phyloP scores from a whole-genome alignment of 495 filamentous ascomycete species.

The Aspergillus bertholletiae region DNA sequence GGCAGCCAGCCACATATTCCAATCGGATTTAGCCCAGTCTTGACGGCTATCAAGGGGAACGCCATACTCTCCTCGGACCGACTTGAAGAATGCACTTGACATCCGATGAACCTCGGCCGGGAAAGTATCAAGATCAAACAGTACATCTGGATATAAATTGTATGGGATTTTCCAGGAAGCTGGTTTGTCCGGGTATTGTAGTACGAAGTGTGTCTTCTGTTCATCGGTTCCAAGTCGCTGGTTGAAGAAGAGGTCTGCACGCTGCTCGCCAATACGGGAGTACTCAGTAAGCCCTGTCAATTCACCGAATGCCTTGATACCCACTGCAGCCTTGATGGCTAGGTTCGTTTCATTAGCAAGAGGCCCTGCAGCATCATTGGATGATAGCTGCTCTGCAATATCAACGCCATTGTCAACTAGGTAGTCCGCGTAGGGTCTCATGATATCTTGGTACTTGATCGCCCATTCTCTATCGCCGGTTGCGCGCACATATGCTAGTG shows the following conservation, averaged over 20 bases:
- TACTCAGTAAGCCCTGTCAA: conserved; percentile 37
- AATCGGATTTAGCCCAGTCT: conserved; percentile 49
- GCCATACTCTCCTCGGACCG: conserved; percentile 38
- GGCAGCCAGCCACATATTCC: conserved; percentile 46
- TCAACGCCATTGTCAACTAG: conserved; percentile 47
- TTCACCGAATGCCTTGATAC: conserved; percentile 46
- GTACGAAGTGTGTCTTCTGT: conserved; percentile 40
- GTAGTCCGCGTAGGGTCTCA: conserved; percentile 49
- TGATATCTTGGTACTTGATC: conserved; percentile 27
- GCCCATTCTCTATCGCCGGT: conserved; percentile 38
- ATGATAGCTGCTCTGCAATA: conserved; percentile 48
- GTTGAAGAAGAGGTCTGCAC: conserved; percentile 38
- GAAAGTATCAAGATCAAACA: conserved; percentile 42
- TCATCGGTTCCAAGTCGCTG: conserved; percentile 34
- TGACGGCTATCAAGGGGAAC: conserved; percentile 41
- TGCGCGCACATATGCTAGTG: conserved; percentile 39
- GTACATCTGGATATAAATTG: conserved; percentile 43
- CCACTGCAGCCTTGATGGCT: conserved; percentile 55
- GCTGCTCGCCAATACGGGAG: conserved; percentile 33
- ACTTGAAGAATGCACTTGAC: conserved; percentile 36
- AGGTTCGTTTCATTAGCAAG: conserved; percentile 54
- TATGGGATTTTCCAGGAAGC: conserved; percentile 40
- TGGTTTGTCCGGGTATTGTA: conserved; percentile 35
- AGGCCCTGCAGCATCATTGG: conserved; percentile 50
- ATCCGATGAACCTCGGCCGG: conserved; percentile 33